Evolutionary conservation across 352 stramenopile genomes (phyloP).

Genomic region (Globisporangium polare): DNA sequence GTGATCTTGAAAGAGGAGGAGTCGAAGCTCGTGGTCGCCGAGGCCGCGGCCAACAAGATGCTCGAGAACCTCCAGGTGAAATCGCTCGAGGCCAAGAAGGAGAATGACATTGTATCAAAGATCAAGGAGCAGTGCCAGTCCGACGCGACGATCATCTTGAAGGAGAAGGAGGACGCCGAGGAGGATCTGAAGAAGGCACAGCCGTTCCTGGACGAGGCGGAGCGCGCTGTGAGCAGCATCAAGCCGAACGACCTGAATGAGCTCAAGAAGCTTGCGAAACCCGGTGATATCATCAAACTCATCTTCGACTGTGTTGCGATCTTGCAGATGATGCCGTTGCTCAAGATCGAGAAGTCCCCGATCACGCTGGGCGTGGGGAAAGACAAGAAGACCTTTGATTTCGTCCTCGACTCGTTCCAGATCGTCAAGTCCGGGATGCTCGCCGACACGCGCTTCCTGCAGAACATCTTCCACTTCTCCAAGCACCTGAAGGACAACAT

Average conservation of each 20-base stretch:
- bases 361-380: constrained; percentile 78
- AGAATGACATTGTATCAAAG: constrained; percentile 83
- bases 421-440: constrained; percentile 85
- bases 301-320: constrained; percentile 92
- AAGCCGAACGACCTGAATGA: constrained; percentile 90
- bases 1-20: constrained; percentile 84
- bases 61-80: constrained; percentile 74
- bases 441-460: constrained; percentile 81
- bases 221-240: constrained; percentile 83
- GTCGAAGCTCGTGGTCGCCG: constrained; percentile 78
- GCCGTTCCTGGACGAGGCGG: constrained; percentile 88
- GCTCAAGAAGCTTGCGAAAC: constrained; percentile 90
- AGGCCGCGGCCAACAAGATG: constrained; percentile 82
- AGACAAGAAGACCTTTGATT: constrained; percentile 85
- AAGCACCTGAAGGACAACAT: constrained; percentile 91
- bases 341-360: constrained; percentile 56
- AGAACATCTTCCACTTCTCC: constrained; percentile 90
- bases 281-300: constrained; percentile 90
- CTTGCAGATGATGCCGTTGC: constrained; percentile 82
- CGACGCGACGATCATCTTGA: constrained; percentile 72
- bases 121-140: constrained; percentile 86
- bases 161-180: constrained; percentile 85
- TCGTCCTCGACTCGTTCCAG: constrained; percentile 85
- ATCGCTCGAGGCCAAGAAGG: constrained; percentile 86
- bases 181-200: constrained; percentile 88